Base-by-base conservation (phyloP, 108 stramenopile genomes). In the Bacterosira constricta region DNA sequence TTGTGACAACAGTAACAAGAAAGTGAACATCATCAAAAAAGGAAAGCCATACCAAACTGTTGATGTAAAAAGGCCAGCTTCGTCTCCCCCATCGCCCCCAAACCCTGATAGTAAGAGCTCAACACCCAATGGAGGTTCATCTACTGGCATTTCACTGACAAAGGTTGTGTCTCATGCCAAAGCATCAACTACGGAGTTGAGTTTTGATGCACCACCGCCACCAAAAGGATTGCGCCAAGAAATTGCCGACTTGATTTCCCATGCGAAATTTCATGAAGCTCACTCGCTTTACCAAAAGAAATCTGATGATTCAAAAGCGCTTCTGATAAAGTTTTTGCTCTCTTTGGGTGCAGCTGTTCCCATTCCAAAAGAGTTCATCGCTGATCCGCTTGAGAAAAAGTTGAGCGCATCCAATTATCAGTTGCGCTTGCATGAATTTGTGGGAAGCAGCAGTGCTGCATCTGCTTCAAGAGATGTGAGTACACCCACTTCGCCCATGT, bases 301-400 rank as follows among this genome's bases (percentile, higher is more conserved):
- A 51, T 15, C 47, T 51, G 20, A 29, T 35, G 34, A 59, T 15
- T 21, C 56, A 27, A 53, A 67, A 5, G 52, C 34, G 21, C 21
- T 65, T 12, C 32, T 79, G 30, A 44, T 79, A 23, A 68, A 69
- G 18, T 79, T 69, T 61, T 54, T 93, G 7, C 31, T 81, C 4
- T 67, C 83, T 31, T 79, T 88, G 32, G 88, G 85, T 18, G 31
- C 72, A 27, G 85, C 90, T 20, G 81, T 91, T 23, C 90, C 92
- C 6, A 87, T 91, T 60, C 84, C 90, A 1, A 85, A 88, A 70
- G 64, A 84, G 3, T 31, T 84, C 12, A 67, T 93, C 35, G 53
- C 64, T 15, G 66, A 77, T 34, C 64, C 69, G 1, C 68, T 93
- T 25, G 71, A 77, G 37, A 84, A 86, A 9, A 72, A 83, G 23